Percentiles rank a stretch among this genome's conserved stretches.
Evolutionary conservation across 1,284 basidiomycete genomes (phyloP).

Genomic region (Ganoderma sinense): DNA sequence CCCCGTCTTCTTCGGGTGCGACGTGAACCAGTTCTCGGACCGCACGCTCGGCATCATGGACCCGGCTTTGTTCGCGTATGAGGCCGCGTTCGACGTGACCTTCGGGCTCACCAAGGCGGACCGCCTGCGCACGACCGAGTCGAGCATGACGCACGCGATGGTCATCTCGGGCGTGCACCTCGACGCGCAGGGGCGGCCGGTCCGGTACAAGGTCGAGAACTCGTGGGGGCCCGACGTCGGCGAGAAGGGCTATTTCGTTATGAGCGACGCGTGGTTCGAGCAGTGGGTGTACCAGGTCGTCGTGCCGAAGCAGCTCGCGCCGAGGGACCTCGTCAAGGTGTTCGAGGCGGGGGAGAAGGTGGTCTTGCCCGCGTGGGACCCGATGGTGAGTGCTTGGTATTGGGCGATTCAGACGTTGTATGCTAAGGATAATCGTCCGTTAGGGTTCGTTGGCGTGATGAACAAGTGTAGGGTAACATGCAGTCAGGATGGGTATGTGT

Average conservation of each 20-base stretch:
- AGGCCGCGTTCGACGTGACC: conserved; percentile 67
- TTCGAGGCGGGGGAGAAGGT: conserved; percentile 71
- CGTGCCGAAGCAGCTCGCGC: conserved; percentile 80
- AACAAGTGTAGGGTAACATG: background rate
- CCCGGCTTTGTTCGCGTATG: conserved; percentile 82
- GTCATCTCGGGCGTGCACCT: conserved; percentile 94
- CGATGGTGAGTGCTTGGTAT: conserved; percentile 69
- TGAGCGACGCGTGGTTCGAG: conserved; percentile 92
- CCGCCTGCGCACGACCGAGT: conserved; percentile 84
- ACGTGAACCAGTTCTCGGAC: conserved; percentile 84
- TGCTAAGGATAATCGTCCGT: background rate
- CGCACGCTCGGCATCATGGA: conserved; percentile 85
- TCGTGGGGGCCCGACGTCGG: conserved; percentile 88
- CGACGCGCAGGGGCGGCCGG: conserved; percentile 75
- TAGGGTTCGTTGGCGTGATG: conserved; percentile 25
- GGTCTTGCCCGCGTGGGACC: conserved; percentile 88
- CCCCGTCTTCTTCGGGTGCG: conserved; percentile 96
- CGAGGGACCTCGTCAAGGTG: conserved; percentile 83
- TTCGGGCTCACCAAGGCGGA: conserved; percentile 82
- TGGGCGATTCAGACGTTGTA: background rate
- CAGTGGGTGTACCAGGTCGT: conserved; percentile 93
- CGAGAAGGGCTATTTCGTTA: conserved; percentile 91
- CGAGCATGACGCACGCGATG: conserved; percentile 93
- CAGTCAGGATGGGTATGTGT: background rate
- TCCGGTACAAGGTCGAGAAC: conserved; percentile 96